Percentiles rank a stretch among this genome's conserved stretches.
Evolutionary conservation across 1,284 basidiomycete species (phyloP).

Genomic region (Ganoderma leucocontextum): DNA sequence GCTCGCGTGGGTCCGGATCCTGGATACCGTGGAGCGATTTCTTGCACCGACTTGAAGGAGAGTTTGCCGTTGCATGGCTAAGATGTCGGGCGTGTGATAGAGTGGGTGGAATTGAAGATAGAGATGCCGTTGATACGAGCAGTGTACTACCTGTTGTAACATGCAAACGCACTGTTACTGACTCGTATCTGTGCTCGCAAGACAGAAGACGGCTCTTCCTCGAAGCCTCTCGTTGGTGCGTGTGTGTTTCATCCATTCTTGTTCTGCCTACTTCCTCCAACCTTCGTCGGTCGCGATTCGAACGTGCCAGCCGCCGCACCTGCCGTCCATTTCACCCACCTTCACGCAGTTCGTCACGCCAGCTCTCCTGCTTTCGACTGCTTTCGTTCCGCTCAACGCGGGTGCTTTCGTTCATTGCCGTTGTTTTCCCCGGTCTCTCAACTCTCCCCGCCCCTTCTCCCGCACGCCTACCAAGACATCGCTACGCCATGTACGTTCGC

Average conservation of each 20-base stretch:
- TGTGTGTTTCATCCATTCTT: background rate
- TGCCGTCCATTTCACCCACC: background rate
- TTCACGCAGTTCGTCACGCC: background rate
- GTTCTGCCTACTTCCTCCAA: background rate
- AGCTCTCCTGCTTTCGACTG: background rate
- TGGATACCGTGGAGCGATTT: background rate
- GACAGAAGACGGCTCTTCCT: background rate
- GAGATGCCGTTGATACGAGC: background rate
- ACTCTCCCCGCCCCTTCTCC: background rate
- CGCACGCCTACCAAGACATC: conserved; percentile 7
- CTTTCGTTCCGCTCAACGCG: background rate
- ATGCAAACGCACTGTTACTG: background rate
- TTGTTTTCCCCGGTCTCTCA: background rate
- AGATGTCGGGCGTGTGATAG: background rate
- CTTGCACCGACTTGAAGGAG: background rate
- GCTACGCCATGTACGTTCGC: conserved; percentile 7
- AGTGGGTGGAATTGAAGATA: background rate
- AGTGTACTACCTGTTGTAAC: conserved; percentile 16
- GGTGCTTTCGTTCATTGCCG: background rate
- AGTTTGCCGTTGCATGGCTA: background rate
- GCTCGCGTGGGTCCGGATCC: background rate
- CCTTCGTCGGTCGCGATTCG: background rate
- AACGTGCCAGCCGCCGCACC: background rate
- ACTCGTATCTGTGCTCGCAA: background rate
- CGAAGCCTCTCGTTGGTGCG: background rate